phyloP scores from a whole-genome alignment of 2,329 filamentous ascomycete species.

The Exophiala aquamarina region DNA sequence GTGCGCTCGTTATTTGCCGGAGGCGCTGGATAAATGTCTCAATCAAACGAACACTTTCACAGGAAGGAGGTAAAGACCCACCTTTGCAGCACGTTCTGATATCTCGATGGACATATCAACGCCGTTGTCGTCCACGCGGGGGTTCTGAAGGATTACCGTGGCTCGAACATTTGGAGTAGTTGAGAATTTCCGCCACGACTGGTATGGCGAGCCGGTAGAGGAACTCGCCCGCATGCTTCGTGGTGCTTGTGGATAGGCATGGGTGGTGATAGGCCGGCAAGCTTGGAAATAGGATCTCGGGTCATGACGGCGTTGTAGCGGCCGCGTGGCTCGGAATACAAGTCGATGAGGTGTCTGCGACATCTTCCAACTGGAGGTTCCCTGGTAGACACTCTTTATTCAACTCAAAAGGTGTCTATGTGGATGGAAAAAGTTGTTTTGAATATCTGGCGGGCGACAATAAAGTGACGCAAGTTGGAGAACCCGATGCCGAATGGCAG shows the following conservation, averaged over 20 bases:
- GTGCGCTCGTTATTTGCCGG: conserved; percentile 70
- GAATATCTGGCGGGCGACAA: too few relatives aligned
- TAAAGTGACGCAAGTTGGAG: too few relatives aligned
- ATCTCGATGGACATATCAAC: conserved; percentile 82
- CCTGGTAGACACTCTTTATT: not conserved
- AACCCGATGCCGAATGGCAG: not conserved
- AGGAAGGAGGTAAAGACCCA: conserved; percentile 40
- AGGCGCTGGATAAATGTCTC: conserved; percentile 55
- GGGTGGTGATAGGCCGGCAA: conserved; percentile 17
- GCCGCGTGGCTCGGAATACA: conserved; percentile 32
- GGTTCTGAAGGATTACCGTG: conserved; percentile 60
- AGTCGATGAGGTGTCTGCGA: conserved; percentile 23
- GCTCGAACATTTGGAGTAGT: conserved; percentile 35
- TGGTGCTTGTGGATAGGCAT: not conserved
- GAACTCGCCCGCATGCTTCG: not conserved
- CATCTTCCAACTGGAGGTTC: conserved; percentile 2
- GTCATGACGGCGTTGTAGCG: conserved; percentile 15
- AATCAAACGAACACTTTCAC: conserved; percentile 5
- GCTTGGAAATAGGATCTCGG: conserved; percentile 22
- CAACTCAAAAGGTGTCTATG: not conserved
- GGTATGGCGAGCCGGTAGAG: not conserved
- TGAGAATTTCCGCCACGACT: conserved; percentile 33
- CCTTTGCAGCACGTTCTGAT: conserved; percentile 76
- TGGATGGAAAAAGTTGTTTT: not conserved
- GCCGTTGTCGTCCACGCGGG: conserved; percentile 76